Conservation (phyloP, 345 rosid species). For the Populus simonii region DNA sequence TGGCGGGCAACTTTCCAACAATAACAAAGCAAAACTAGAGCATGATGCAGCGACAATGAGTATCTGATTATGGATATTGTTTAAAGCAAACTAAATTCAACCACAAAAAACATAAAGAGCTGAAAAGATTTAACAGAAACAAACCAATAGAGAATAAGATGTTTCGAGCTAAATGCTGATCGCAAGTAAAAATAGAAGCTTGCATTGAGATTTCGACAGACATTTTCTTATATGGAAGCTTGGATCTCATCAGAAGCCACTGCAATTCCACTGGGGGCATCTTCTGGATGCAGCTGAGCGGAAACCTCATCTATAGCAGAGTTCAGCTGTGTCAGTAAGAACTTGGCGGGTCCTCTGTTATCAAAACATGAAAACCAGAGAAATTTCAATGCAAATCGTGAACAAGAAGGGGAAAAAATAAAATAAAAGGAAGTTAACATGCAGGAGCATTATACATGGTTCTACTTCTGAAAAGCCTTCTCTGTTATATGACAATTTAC, state of each 20-base stretch:
- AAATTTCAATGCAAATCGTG: not conserved
- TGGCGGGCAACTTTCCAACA: not conserved
- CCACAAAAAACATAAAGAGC: not conserved
- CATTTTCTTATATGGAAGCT: slow-evolving; percentile 1
- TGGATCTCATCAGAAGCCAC: slow-evolving; percentile 47
- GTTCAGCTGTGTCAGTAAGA: slow-evolving; percentile 38
- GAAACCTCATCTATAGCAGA: slow-evolving; percentile 47
- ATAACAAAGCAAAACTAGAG: not conserved
- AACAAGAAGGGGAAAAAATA: not conserved
- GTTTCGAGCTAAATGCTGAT: not conserved
- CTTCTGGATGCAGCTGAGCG: slow-evolving; percentile 36
- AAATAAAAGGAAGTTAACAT: not conserved
- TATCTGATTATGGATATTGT: not conserved
- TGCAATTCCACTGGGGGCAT: slow-evolving; percentile 24
- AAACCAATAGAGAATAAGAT: not conserved
- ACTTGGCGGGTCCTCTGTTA: slow-evolving; percentile 44
- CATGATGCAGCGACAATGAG: not conserved
- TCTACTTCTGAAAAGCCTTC: not conserved
- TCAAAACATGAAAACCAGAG: slow-evolving; percentile 7
- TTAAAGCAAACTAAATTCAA: not conserved
- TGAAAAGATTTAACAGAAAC: not conserved
- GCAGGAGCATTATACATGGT: not conserved
- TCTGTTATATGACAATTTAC: not conserved
- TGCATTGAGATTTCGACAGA: not conserved
- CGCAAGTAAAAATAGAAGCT: too few relatives aligned